Base-by-base conservation (phyloP, 1,284 basidiomycete genomes). In the Ceratobasidium sp. region DNA sequence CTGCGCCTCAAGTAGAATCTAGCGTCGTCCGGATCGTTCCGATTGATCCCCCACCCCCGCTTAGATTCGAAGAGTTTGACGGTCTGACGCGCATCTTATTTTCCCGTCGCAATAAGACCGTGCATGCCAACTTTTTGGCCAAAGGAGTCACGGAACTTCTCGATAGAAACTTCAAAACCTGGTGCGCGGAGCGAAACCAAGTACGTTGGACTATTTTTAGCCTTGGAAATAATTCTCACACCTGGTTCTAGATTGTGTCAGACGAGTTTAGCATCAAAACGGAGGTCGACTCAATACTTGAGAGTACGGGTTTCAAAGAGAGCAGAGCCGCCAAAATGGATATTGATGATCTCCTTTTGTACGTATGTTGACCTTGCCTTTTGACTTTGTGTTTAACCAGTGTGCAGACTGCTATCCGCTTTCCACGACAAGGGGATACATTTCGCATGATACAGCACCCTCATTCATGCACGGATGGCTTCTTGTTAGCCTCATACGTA, bases 61-160 rank as follows among this genome's bases (percentile, higher is more conserved):
- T 99, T 69, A 88, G 89, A 75, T 99, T 99, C 75, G 96, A 97
- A 75, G 96, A 99, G 80, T 98, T 98, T 76, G 97, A 99, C 77
- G 97, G 97, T 0, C 81, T 99, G 72, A 93, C 90, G 57, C 84
- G 93, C 45, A 95, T 99, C 73, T 81, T 98, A 53, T 99, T 99
- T 76, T 89, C 87, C 45, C 82, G 97, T 57, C 84, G 91, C 75
- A 98, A 99, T 79, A 98, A 98, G 82, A 94, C 88, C 3, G 81
- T 94, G 0, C 86, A 96, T 74, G 94, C 91, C 8, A 92, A 88
- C 74, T 98, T 87, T 77, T 87, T 88, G 81, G 95, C 96, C 3
- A 95, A 93, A 77, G 96, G 96, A 2, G 94, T 99, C 13, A 85
- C 92, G 76, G 92, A 96, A 75, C 93, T 99, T 91, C 79, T 98